Conservation (phyloP, 1,139 yeast species). For the Lodderomyces parapsilosis region DNA sequence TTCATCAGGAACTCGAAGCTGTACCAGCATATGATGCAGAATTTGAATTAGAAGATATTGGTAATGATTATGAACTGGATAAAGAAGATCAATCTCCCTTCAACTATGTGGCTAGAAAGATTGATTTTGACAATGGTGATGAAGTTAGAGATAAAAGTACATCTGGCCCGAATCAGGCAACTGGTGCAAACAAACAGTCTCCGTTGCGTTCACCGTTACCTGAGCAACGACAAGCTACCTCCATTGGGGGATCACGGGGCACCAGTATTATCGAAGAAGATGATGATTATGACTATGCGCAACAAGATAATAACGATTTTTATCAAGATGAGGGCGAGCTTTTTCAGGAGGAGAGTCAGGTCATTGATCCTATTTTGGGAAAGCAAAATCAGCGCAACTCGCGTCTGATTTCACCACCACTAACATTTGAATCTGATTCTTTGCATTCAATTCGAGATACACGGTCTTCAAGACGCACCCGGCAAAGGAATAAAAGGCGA, state of each 20-base stretch:
- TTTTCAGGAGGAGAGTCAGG: not conserved
- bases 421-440: not conserved
- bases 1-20: not conserved
- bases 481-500: not conserved
- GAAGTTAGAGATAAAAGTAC: slow-evolving; percentile 27
- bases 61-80: slow-evolving; percentile 2
- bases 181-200: slow-evolving; percentile 24
- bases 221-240: slow-evolving; percentile 14
- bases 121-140: slow-evolving; percentile 24
- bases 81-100: slow-evolving; percentile 8
- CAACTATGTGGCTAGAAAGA: slow-evolving; percentile 31
- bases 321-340: slow-evolving; percentile 4
- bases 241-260: not conserved
- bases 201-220: slow-evolving; percentile 36
- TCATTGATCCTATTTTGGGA: not conserved
- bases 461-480: slow-evolving; percentile 2
- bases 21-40: not conserved
- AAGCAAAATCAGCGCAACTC: not conserved
- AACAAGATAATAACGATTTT: slow-evolving; percentile 12
- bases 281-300: slow-evolving; percentile 9
- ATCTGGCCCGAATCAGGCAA: slow-evolving; percentile 32
- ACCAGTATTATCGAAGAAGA: not conserved
- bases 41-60: not conserved
- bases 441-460: not conserved
- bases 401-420: not conserved